Base-by-base conservation (phyloP, 179 eudicot genomes). In the Silene coronaria region DNA sequence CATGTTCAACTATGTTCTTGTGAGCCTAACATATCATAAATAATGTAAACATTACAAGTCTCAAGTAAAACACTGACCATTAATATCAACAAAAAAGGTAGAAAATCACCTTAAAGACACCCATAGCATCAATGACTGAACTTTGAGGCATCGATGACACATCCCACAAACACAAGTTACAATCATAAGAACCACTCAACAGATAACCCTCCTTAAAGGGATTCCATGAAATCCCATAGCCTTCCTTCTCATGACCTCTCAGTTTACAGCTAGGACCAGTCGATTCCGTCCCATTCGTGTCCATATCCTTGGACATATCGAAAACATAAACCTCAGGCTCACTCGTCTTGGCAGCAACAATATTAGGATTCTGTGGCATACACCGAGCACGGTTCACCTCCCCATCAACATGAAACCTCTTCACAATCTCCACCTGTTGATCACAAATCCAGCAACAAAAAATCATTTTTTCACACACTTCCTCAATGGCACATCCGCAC, bases 191-290 rank as follows among this genome's bases (percentile, higher is more conserved):
- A 71, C 93, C 97, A 84, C 99, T 95, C 85, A 95, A 82, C 69
- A 95, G 85, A 81, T 86, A 81, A 0, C 97, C 99, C 80, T 90
- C 85, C 77, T 86, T 95, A 30, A 84, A 86, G 7, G 91, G 90
- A 79, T 84, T 92, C 99, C 99, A 95, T 1, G 99, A 92, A 73
- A 95, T 75, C 26, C 99, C 99, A 87, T 86, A 95, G 3, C 99
- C 99, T 92, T 95, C 99, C 79, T 95, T 88, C 67, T 92, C 95
- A 75, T 95, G 99, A 62, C 99, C 99, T 85, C 80, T 87, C 79
- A 95, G 76, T 82, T 78, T 87, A 73, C 88, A 74, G 79, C 91
- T 90, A 66, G 98, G 95, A 73, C 85, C 72, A 74, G 63, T 71
- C 22, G 74, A 71, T 27, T 71, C 86, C 30, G 63, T 86, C 72